Evolutionary conservation across 2,329 filamentous ascomycete species (phyloP), one percentile per base, ranked within the genome.

Genomic region (Arachnomyces sp.): DNA sequence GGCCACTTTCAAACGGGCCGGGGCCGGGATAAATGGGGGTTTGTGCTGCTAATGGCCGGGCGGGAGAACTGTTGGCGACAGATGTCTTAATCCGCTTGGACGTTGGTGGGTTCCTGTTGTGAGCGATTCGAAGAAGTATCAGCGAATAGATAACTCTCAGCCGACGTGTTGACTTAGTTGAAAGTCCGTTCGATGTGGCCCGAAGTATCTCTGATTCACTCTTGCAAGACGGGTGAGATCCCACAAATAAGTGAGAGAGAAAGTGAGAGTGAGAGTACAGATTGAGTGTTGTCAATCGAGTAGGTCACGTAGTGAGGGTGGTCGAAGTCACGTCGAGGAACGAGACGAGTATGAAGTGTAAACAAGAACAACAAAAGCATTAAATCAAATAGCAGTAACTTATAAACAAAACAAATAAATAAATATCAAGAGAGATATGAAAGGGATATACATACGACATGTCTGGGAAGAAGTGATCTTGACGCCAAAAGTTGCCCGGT

Each of bases 61-160:
- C 49, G 39, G 60, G 55, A 25, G 57, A 50, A 47, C 50, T 60
- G 40, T 57, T 54, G 18, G 63, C 46, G 15, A 57, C 50, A 42
- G 60, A 59, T 31, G 62, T 63, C 46, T 66, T 66, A 51, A 65
- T 56, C 34, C 63, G 59, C 44, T 66, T 66, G 40, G 62, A 59
- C 49, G 52, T 63, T 44, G 63, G 60, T 51, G 63, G 55, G 35
- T 63, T 63, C 50, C 64, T 67, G 44, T 40, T 42, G 31, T 37
- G 36, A 28, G 43, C 9, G 20, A 25, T 25, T 25, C 20, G 9
- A 25, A 25, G 20, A 25, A 25, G 20, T 25, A 25, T 25, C 20
- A 25, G 20, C 20, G 20, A 25, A 25, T 25, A 25, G 20, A 25
- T 25, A 5, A 25, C 9, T 25, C 20, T 25, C 20, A 25, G 9